These are phyloP conservation scores for Cytospora piceicola DNA, from an alignment of 2,329 filamentous ascomycete genomes.

Conservation along the genomic window DNA sequence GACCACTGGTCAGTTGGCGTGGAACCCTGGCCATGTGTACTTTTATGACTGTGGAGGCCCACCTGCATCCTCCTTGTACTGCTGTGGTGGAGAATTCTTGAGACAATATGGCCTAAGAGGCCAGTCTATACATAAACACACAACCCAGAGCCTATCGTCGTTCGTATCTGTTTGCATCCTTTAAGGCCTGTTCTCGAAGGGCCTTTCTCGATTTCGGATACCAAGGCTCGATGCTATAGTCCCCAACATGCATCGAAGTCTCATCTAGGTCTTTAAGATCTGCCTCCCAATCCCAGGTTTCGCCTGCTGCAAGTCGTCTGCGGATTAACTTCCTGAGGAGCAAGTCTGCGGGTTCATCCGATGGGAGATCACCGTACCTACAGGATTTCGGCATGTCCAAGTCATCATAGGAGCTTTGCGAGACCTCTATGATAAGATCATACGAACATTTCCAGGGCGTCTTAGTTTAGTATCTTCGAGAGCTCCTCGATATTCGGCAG, in stretches of 20 bases:
- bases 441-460: not conserved
- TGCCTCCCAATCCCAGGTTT: not conserved
- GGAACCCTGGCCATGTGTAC: too few species aligned
- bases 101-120: too few species aligned
- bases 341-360: not conserved
- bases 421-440: conserved; percentile 48
- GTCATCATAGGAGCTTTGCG: conserved; percentile 38
- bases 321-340: not conserved
- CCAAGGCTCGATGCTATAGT: not conserved
- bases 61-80: too few species aligned
- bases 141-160: not conserved
- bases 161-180: not conserved
- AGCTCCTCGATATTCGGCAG: not conserved
- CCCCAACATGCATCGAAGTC: not conserved
- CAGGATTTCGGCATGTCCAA: not conserved
- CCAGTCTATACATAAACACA: not conserved
- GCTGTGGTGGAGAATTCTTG: too few species aligned
- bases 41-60: too few species aligned
- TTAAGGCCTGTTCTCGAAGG: not conserved
- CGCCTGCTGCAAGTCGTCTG: not conserved
- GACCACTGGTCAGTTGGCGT: too few species aligned
- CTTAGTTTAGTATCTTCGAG: not conserved
- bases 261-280: not conserved
- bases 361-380: not conserved
- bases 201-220: not conserved